Evolutionary conservation across 108 stramenopile species (phyloP), one percentile per base, ranked within the genome.

Genomic region (Poteriospumella lacustris): DNA sequence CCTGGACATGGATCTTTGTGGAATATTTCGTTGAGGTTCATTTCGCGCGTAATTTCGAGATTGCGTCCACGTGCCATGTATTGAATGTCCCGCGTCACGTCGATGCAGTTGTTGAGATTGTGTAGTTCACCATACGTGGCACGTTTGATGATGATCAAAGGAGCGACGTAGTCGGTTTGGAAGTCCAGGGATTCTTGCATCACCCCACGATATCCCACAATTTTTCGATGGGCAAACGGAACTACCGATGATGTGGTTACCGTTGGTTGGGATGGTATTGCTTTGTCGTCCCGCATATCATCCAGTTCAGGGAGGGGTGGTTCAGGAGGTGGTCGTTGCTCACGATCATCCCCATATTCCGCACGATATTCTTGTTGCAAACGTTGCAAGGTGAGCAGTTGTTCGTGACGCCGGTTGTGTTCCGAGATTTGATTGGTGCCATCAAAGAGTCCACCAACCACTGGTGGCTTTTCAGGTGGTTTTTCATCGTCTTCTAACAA

Each of bases 1-100:
- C 70, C 70, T 52, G 43, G 70, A 56, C 70, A 42, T 39, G 70
- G 70, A 52, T 73, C 70, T 34, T 56, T 56, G 28, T 28, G 47
- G 33, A 73, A 56, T 9, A 52, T 33, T 73, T 73, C 36, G 70
- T 3, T 73, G 9, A 56, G 43, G 36, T 52, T 33, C 26, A 19
- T 26, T 26, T 24, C 47, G 5, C 5, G 26, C 5, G 15, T 5
- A 42, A 73, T 73, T 9, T 5, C 33, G 5, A 73, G 24, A 5
- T 24, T 5, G 5, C 5, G 5, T 5, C 70, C 70, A 52, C 9
- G 24, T 44, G 31, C 33, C 19, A 73, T 26, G 31, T 5, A 5
- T 42, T 73, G 70, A 9, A 73, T 42, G 33, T 44, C 24, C 26
- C 9, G 9, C 5, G 70, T 73, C 12, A 73, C 70, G 42, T 73